phyloP scores from a whole-genome alignment of 805 yeast genomes.

The Starmerella stigmatis region DNA sequence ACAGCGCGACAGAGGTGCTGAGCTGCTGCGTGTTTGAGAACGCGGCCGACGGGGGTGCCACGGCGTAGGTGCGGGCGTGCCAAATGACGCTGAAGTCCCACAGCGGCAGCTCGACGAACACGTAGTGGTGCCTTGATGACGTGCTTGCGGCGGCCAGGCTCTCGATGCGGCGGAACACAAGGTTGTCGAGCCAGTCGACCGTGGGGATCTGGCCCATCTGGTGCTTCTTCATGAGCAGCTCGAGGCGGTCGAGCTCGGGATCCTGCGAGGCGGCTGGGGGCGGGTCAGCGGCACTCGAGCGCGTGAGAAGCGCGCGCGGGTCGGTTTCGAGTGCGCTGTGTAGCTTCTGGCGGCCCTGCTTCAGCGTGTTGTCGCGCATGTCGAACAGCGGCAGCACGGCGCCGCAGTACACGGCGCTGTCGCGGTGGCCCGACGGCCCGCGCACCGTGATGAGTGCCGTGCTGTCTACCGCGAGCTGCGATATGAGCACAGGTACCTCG shows the following conservation, averaged over 20 bases:
- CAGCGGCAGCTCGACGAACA: constrained; percentile 49
- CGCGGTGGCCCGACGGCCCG: constrained; percentile 48
- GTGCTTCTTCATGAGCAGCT: constrained; percentile 46
- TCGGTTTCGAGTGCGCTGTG: constrained; percentile 11
- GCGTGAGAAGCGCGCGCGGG: constrained; percentile 7
- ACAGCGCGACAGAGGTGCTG: constrained; percentile 23
- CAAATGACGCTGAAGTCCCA: constrained; percentile 66
- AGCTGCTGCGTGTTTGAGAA: constrained; percentile 26
- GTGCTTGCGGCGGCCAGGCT: constrained; percentile 23
- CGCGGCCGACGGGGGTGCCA: constrained; percentile 22
- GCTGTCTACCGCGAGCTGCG: constrained; percentile 58
- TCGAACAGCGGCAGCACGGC: constrained; percentile 54
- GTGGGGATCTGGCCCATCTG: constrained; percentile 56
- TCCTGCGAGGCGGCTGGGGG: constrained; percentile 1
- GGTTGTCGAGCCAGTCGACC: constrained; percentile 63
- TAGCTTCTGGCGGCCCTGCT: constrained; percentile 60
- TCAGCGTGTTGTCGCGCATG: constrained; percentile 43
- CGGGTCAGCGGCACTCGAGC: background rate
- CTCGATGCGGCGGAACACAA: constrained; percentile 49
- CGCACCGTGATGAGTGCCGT: constrained; percentile 51
- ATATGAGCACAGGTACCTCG: constrained; percentile 57
- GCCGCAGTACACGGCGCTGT: constrained; percentile 45
- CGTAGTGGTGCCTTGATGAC: constrained; percentile 27
- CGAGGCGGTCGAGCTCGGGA: constrained; percentile 40
- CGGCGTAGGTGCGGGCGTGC: constrained; percentile 36